phyloP scores from a whole-genome alignment of 2,329 filamentous ascomycete species.

The Xylariaceae sp. region DNA sequence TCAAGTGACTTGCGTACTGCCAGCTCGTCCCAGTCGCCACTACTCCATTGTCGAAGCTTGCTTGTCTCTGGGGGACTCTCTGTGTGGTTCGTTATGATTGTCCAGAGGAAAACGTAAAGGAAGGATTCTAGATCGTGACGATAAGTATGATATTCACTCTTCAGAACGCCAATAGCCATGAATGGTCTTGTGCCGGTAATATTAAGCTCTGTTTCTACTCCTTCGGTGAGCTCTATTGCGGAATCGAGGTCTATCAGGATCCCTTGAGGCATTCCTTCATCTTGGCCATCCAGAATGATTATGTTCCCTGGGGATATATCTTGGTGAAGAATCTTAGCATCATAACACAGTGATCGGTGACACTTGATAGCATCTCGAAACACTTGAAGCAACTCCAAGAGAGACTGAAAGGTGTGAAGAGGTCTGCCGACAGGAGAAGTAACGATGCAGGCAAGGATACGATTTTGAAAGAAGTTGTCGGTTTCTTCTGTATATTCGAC shows the following conservation, averaged over 20 bases:
- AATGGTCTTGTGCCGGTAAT: conserved; percentile 33
- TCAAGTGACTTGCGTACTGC: conserved; percentile 29
- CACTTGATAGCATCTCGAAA: conserved; percentile 34
- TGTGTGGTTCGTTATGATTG: conserved; percentile 30
- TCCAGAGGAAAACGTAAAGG: conserved; percentile 36
- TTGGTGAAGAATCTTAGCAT: conserved; percentile 34
- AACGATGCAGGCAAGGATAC: conserved; percentile 31
- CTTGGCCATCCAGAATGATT: conserved; percentile 31
- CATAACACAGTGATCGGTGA: conserved; percentile 31
- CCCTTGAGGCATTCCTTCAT: conserved; percentile 24
- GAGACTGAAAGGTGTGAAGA: conserved; percentile 29
- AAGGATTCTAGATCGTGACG: conserved; percentile 37
- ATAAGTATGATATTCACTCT: conserved; percentile 30
- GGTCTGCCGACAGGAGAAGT: conserved; percentile 34
- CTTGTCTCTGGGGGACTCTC: conserved; percentile 27
- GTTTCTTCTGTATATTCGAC: conserved; percentile 30
- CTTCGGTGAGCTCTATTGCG: conserved; percentile 26
- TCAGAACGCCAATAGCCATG: conserved; percentile 36
- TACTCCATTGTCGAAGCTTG: conserved; percentile 31
- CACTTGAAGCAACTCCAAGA: conserved; percentile 29
- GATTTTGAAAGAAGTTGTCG: conserved; percentile 28
- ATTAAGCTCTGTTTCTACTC: conserved; percentile 1
- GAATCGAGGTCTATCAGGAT: conserved; percentile 37
- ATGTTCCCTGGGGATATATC: conserved; percentile 34
- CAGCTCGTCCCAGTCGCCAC: conserved; percentile 25